These are phyloP conservation scores for Coniochaeta ligniaria DNA, from an alignment of 2,329 filamentous ascomycete species.

Conservation along the genomic window DNA sequence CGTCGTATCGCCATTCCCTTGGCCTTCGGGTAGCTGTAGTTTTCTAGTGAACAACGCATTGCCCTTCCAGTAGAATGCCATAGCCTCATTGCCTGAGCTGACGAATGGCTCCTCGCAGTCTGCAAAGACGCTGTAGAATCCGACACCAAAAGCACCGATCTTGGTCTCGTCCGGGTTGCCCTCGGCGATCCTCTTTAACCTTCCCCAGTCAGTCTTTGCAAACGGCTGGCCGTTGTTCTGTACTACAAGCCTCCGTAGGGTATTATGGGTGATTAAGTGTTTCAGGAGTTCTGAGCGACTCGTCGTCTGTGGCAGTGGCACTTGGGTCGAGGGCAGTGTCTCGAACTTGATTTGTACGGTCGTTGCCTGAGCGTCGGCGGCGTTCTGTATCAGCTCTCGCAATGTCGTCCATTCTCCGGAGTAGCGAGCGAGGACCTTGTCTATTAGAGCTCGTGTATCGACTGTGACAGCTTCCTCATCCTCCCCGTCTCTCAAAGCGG, in stretches of 20 bases:
- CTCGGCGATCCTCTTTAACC: slow-evolving; percentile 95
- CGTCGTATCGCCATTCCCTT: slow-evolving; percentile 67
- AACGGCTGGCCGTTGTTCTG: slow-evolving; percentile 90
- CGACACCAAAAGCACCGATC: slow-evolving; percentile 96
- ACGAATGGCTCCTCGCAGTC: slow-evolving; percentile 98
- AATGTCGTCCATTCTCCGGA: slow-evolving; percentile 90
- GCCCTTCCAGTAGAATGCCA: slow-evolving; percentile 99
- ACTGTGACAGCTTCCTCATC: slow-evolving; percentile 97
- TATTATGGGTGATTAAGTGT: slow-evolving; percentile 79
- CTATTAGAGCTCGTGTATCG: slow-evolving; percentile 92
- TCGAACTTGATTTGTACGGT: slow-evolving; percentile 90
- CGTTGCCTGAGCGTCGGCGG: slow-evolving; percentile 89
- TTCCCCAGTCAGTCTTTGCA: slow-evolving; percentile 82
- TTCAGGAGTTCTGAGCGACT: slow-evolving; percentile 68
- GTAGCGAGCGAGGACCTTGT: slow-evolving; percentile 94
- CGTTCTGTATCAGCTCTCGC: slow-evolving; percentile 94
- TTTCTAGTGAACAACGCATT: slow-evolving; percentile 92
- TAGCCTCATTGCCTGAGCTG: slow-evolving; percentile 83
- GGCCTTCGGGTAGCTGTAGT: slow-evolving; percentile 61
- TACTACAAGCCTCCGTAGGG: slow-evolving; percentile 78
- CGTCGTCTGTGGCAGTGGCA: slow-evolving; percentile 60
- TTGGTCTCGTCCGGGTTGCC: slow-evolving; percentile 98
- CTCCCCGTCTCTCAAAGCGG: slow-evolving; percentile 76
- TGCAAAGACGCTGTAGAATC: slow-evolving; percentile 97
- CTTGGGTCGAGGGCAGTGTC: slow-evolving; percentile 72